Base-by-base conservation (phyloP, 2,329 filamentous ascomycete genomes). In the Botrytis galanthina region DNA sequence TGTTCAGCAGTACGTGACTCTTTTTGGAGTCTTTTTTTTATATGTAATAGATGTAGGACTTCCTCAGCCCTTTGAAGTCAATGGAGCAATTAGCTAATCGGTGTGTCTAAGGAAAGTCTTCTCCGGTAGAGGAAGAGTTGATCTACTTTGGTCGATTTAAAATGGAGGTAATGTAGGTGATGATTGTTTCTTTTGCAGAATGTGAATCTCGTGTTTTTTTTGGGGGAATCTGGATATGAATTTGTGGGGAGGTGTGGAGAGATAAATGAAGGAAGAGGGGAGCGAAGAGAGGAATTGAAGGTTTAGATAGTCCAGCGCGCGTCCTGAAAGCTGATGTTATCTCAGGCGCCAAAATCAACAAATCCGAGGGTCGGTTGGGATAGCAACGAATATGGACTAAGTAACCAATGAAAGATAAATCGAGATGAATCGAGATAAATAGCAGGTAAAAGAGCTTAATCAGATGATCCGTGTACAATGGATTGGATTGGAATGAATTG, bases 1-100 rank as follows among this genome's bases (percentile, higher is more conserved):
- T 84, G 80, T 83, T 86, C 86, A 88, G 85, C 85, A 83, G 82
- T 80, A 76, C 80, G 80, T 80, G 84, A 84, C 83, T 83, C 83
- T 79, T 78, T 78, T 44, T 77, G 68, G 76, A 81, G 78, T 75
- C 78, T 76, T 73, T 66, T 70, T 51, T 72, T 73, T 37, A 26
- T 51, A 61, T 73, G 3, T 16, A 62, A 71, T 73, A 70, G 57
- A 61, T 59, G 72, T 59, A 48, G 75, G 78, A 77, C 78, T 75
- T 79, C 76, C 77, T 78, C 76, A 75, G 78, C 78, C 78, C 78
- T 69, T 74, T 72, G 73, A 57, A 67, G 46, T 66, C 72, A 72
- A 44, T 67, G 62, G 71, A 71, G 67, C 71, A 42, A 44, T 29
- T 26, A 66, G 61, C 32, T 73, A 51, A 42, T 39, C 20, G 29